These are phyloP conservation scores for Suillus paluster DNA, from an alignment of 768 basidiomycete genomes.

Conservation along the genomic window DNA sequence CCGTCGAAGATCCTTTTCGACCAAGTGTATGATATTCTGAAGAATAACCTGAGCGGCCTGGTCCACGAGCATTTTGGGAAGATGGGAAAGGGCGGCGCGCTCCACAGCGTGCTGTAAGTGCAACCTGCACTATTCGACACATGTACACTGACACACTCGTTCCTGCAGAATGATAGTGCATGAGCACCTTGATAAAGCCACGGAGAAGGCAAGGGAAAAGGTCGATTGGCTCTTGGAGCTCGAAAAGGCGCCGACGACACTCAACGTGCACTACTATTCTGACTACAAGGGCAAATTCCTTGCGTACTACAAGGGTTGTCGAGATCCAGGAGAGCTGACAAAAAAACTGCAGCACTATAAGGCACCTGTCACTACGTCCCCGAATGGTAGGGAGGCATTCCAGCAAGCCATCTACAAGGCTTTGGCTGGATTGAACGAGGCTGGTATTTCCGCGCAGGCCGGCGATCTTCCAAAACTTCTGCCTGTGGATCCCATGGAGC, in stretches of 20 bases:
- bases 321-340: slow-evolving; percentile 14
- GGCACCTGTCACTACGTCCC: no score
- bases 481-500: slow-evolving; percentile 54
- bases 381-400: not conserved
- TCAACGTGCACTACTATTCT: slow-evolving; percentile 55
- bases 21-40: slow-evolving; percentile 40
- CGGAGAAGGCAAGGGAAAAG: slow-evolving; percentile 41
- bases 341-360: slow-evolving; percentile 13
- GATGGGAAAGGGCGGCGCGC: slow-evolving; percentile 57
- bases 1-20: slow-evolving; percentile 56
- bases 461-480: slow-evolving; percentile 55
- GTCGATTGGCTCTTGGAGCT: slow-evolving; percentile 55
- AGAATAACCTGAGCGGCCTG: slow-evolving; percentile 44
- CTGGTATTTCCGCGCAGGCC: slow-evolving; percentile 38
- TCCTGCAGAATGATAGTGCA: slow-evolving; percentile 48
- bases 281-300: slow-evolving; percentile 58
- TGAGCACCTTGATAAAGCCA: slow-evolving; percentile 52
- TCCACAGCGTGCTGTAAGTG: slow-evolving; percentile 43
- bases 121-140: not conserved
- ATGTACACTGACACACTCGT: not conserved
- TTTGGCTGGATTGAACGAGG: slow-evolving; percentile 13
- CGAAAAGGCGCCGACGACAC: slow-evolving; percentile 53
- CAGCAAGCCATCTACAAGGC: slow-evolving; percentile 36
- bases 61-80: slow-evolving; percentile 53
- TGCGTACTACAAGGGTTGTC: slow-evolving; percentile 46